Percentiles rank a stretch among this genome's conserved stretches.
phyloP scores from a whole-genome alignment of 306 rosid species.

The Abrus precatorius region DNA sequence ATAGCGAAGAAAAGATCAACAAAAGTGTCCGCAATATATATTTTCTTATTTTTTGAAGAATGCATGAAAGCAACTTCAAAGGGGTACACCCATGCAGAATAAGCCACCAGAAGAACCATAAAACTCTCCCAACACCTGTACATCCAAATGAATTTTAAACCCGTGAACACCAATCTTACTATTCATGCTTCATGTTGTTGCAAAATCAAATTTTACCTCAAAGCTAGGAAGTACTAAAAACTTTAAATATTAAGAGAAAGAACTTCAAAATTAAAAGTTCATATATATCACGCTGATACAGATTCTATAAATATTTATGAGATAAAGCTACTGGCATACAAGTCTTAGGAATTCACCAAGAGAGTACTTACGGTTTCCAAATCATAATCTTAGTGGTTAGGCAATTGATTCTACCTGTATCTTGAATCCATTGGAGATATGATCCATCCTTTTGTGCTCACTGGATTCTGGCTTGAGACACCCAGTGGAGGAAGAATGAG shows the following conservation, averaged over 20 bases:
- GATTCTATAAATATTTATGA: too few relatives aligned
- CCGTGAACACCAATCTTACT: constrained; percentile 12
- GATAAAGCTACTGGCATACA: too few relatives aligned
- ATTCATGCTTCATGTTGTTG: constrained; percentile 1
- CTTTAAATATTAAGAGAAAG: background rate
- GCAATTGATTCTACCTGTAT: constrained; percentile 67
- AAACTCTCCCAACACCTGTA: constrained; percentile 84
- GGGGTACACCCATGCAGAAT: constrained; percentile 86
- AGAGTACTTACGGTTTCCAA: background rate
- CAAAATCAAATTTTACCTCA: constrained; percentile 15
- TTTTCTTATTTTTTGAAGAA: constrained; percentile 41
- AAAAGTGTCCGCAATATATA: constrained; percentile 61
- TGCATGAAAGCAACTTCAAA: constrained; percentile 81
- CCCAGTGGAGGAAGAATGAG: constrained; percentile 95
- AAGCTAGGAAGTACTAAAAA: background rate
- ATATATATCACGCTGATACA: background rate
- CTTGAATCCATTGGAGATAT: constrained; percentile 84
- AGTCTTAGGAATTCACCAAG: too few relatives aligned
- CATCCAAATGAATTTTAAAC: background rate
- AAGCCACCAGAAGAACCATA: constrained; percentile 85
- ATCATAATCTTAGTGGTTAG: constrained; percentile 1
- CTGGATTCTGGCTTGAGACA: constrained; percentile 65
- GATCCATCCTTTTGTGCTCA: constrained; percentile 65
- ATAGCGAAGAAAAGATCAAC: constrained; percentile 78
- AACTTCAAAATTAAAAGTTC: background rate